Evolutionary conservation across 306 rosid genomes (phyloP), one percentile per base, ranked within the genome.

Genomic region (Casuarina glauca): DNA sequence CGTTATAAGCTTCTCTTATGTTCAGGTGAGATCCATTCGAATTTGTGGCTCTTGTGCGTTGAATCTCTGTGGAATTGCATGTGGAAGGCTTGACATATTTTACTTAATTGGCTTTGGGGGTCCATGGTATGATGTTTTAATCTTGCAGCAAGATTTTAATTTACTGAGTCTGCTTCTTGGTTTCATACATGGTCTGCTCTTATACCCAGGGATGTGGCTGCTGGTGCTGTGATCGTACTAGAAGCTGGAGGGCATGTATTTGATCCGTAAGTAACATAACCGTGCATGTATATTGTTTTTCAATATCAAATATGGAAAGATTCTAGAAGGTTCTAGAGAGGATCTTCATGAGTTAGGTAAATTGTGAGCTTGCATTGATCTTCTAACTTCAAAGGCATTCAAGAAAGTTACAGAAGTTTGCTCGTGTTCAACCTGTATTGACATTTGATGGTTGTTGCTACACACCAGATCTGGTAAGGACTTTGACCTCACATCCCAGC

Each of bases 221-320:
- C 88, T n/a, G 99, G 96, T 57, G 99, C 97, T 57, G 97, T 95
- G 67, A 91, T 95, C 78, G 96, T 95, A 51, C 88, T 86, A 49
- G 99, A 95, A 91, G 99, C 99, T 66, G 99, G 99, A 58, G 99
- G 99, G 46, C 84, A 80, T 69, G 88, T 95, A 71, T 95, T 74
- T 88, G 99, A 95, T 83, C 99, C 97, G 98, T 95, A 88, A 90
- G 99, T 93, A 62, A 69, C 32, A 26, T 26, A 26, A 49, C 69
- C 9, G 0, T 76, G 70, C 63, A 66, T 84, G 53, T 11, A 13
- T 54, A 49, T 70, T 74, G 19, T 42, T 71, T 77, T 69, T 26
- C 32, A 44, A 12, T 26, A 26, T 26, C 32, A 26, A 26, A 26
- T 26, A 36, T 17, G 8, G 32, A 26, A 26, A 26, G 58, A 52